These are phyloP conservation scores for Cladophialophora psammophila DNA, from an alignment of 2,329 filamentous ascomycete species.

Conservation along the genomic window DNA sequence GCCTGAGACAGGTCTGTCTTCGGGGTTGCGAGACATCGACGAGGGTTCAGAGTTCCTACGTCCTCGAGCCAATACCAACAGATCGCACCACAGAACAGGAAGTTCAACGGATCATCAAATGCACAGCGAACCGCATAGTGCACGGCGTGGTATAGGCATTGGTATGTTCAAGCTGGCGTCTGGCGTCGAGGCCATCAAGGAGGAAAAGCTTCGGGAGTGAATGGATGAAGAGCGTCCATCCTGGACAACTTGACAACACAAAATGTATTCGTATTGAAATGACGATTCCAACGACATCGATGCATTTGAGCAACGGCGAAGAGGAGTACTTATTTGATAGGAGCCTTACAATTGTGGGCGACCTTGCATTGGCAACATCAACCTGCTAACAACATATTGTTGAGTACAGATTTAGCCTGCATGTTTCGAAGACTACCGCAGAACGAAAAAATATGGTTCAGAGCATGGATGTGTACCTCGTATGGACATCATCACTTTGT, in stretches of 20 bases:
- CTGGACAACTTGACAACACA: neutral
- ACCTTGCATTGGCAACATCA: neutral
- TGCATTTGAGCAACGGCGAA: slow-evolving; percentile 32
- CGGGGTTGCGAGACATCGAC: slow-evolving; percentile 21
- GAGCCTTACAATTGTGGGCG: neutral
- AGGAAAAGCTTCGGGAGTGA: slow-evolving; percentile 20
- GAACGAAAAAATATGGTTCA: neutral
- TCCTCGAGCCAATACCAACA: slow-evolving; percentile 32
- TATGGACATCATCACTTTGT: neutral
- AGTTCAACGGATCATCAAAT: slow-evolving; percentile 23
- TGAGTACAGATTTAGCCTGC: neutral
- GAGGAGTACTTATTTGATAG: slow-evolving; percentile 12
- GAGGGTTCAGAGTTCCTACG: slow-evolving; percentile 14
- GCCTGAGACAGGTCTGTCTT: slow-evolving; percentile 34
- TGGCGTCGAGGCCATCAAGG: slow-evolving; percentile 30
- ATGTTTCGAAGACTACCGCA: neutral
- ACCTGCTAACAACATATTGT: neutral
- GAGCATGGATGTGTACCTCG: neutral
- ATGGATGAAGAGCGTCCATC: neutral
- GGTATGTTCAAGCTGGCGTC: slow-evolving; percentile 28
- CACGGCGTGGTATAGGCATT: slow-evolving; percentile 26
- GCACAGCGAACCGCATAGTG: slow-evolving; percentile 16
- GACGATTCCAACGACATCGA: slow-evolving; percentile 8
- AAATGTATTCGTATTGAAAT: slow-evolving; percentile 2
- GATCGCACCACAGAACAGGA: slow-evolving; percentile 19